Percentiles rank a stretch among this genome's conserved stretches.
These are phyloP conservation scores for Zygosaccharomyces pseudobailii DNA, from an alignment of 1,139 yeast genomes.

Conservation along the genomic window DNA sequence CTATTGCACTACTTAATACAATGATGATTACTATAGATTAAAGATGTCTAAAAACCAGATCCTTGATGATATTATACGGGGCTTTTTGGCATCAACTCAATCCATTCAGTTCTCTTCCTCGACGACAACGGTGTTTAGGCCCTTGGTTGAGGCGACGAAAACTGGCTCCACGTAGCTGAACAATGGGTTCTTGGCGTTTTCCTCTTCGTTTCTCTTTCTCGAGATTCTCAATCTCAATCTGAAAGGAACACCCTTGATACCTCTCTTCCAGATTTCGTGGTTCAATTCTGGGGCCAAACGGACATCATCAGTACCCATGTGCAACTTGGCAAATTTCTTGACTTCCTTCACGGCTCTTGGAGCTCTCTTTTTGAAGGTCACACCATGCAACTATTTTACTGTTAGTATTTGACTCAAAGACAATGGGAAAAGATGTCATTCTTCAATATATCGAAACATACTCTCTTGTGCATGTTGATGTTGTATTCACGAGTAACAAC, in stretches of 20 bases:
- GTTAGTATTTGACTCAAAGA: not conserved
- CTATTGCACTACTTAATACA: conserved; percentile 1
- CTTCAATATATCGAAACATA: conserved; percentile 43
- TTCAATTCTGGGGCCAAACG: conserved; percentile 98
- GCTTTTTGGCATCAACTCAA: conserved; percentile 11
- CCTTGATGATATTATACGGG: conserved; percentile 10
- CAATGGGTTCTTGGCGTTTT: conserved; percentile 97
- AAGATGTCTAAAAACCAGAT: conserved; percentile 9
- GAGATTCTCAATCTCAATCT: conserved; percentile 99
- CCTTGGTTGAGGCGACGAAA: conserved; percentile 90
- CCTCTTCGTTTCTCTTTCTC: conserved; percentile 99
- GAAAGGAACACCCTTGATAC: conserved; percentile 98
- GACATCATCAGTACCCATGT: conserved; percentile 99
- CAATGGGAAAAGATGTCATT: not conserved
- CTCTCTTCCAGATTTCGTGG: conserved; percentile 99
- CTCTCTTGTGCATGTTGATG: conserved; percentile 99
- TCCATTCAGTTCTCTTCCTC: conserved; percentile 68
- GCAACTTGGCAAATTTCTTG: conserved; percentile 97
- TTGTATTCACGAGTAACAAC: conserved; percentile 99
- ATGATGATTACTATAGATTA: conserved; percentile 2
- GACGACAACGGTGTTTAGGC: conserved; percentile 96
- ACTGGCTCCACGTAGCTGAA: conserved; percentile 98
- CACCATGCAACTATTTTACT: conserved; percentile 76
- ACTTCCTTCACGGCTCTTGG: conserved; percentile 99
- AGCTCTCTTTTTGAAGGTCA: conserved; percentile 99